Evolutionary conservation across 192 early-diverging fungal genomes (phyloP), one percentile per base, ranked within the genome.

Genomic region (Funneliformis geosporum): DNA sequence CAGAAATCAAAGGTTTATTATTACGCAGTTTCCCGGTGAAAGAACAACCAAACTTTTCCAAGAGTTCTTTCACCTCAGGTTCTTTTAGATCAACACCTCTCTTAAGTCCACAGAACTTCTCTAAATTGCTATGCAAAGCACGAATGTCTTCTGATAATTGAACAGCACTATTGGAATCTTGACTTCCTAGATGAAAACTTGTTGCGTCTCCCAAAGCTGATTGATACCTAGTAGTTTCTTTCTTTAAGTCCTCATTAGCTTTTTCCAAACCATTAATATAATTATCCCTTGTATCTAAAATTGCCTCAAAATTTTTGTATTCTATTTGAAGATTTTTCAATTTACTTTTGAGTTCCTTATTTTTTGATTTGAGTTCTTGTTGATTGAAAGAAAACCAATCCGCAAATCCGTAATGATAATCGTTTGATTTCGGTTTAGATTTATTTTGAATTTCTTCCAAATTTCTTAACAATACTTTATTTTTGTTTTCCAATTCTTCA

Each of bases 171-270:
- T 62, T 18, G 18, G 60, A 62, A 64, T 64, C 23, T 64, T 64
- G 61, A 27, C 18, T 64, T 27, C 61, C 61, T 64, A 28, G 25
- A 11, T 64, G 61, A 64, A 28, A 64, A 71, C 69, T 71, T 23
- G 69, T 71, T 4, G 69, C 69, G 23, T 71, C 69, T 18, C 69
- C 69, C 12, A 71, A 44, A 71, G 69, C 69, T 44, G 69, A 71
- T 40, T 71, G 69, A 71, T 71, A 71, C 23, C 23, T 43, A 28
- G 39, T 21, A 43, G 69, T 40, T 71, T 71, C 69, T 69, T 71
- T 39, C 69, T 44, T 71, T n/a, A 71, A 71, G 6, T 44, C 9
- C 1, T 69, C 11, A 40, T 69, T 69, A 33, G 33, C 33, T 33
- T 33, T 33, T 33, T 33, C 33, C 33, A 33, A 33, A 2, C 2